Evolutionary conservation across 108 stramenopile species (phyloP).

Genomic region (Discostella stelligeroides): DNA sequence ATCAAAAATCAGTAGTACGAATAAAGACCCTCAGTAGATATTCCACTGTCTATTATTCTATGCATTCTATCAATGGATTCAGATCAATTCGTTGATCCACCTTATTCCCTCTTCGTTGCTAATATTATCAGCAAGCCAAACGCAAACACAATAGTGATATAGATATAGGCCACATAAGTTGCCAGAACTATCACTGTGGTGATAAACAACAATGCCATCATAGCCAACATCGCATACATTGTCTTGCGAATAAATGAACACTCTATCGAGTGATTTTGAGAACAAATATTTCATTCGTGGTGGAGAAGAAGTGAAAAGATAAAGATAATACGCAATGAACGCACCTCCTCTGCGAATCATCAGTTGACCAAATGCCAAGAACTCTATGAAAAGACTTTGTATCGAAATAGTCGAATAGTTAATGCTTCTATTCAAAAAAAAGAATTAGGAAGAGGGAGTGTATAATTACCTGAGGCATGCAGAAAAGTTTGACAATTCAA

Average conservation of each 20-base stretch:
- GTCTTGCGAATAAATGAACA: conserved; percentile 20
- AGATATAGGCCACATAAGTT: conserved; percentile 47
- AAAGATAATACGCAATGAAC: not conserved
- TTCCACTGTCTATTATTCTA: too few relatives aligned
- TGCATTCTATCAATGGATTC: too few relatives aligned
- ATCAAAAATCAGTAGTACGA: too few relatives aligned
- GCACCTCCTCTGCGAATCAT: conserved; percentile 29
- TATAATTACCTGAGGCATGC: conserved; percentile 20
- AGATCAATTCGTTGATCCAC: too few relatives aligned
- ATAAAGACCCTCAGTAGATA: too few relatives aligned
- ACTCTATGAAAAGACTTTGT: conserved; percentile 28
- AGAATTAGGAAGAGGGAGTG: not conserved
- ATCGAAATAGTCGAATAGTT: too few relatives aligned
- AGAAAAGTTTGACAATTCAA: conserved; percentile 38
- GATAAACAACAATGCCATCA: conserved; percentile 27
- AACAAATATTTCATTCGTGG: too few relatives aligned
- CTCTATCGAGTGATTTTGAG: not conserved
- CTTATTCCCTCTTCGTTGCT: too few relatives aligned
- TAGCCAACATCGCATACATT: conserved; percentile 1
- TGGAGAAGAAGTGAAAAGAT: not conserved
- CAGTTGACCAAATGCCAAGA: conserved; percentile 33
- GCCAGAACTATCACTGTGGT: conserved; percentile 31
- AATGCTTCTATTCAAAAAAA: too few relatives aligned
- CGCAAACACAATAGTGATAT: conserved; percentile 24
- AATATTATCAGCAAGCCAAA: conserved; percentile 26